Percentiles rank a stretch among this genome's conserved stretches.
Evolutionary conservation across 495 filamentous ascomycete species (phyloP).

Genomic region (Xylaria intraflava): DNA sequence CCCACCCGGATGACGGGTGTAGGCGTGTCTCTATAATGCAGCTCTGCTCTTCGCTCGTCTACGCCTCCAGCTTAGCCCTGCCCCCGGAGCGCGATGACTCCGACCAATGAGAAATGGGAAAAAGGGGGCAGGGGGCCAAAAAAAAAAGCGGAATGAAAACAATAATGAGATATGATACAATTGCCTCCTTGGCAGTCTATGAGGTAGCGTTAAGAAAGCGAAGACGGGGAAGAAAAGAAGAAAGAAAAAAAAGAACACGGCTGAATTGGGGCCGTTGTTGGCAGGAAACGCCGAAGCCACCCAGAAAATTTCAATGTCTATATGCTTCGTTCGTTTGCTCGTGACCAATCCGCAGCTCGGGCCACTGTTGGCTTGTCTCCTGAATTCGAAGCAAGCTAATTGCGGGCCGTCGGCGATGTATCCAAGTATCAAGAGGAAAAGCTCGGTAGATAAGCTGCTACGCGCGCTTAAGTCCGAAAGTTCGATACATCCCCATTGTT

Average conservation of each 20-base stretch:
- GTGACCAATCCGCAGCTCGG: conserved; percentile 2
- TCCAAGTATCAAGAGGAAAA: background rate
- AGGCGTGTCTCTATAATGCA: conserved; percentile 1
- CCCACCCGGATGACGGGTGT: too few relatives aligned
- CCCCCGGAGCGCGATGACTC: background rate
- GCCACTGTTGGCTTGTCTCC: background rate
- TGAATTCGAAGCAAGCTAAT: background rate
- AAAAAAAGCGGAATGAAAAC: background rate
- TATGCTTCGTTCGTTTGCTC: conserved; percentile 4
- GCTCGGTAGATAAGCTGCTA: background rate
- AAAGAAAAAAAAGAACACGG: background rate
- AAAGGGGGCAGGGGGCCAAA: background rate
- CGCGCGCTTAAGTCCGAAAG: conserved; percentile 6
- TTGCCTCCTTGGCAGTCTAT: conserved; percentile 6
- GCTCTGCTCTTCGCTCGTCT: too few relatives aligned
- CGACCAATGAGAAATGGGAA: background rate
- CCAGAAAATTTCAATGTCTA: conserved; percentile 2
- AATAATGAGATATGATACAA: background rate
- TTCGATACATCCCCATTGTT: conserved; percentile 13
- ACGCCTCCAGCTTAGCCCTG: background rate
- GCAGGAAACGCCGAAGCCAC: conserved; percentile 1
- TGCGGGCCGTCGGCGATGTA: background rate
- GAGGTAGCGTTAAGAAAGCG: background rate
- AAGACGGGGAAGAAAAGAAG: background rate
- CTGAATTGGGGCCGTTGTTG: background rate